Evolutionary conservation across 441 rosid species (phyloP), one percentile per base, ranked within the genome.

Genomic region (Erodium moschatum): DNA sequence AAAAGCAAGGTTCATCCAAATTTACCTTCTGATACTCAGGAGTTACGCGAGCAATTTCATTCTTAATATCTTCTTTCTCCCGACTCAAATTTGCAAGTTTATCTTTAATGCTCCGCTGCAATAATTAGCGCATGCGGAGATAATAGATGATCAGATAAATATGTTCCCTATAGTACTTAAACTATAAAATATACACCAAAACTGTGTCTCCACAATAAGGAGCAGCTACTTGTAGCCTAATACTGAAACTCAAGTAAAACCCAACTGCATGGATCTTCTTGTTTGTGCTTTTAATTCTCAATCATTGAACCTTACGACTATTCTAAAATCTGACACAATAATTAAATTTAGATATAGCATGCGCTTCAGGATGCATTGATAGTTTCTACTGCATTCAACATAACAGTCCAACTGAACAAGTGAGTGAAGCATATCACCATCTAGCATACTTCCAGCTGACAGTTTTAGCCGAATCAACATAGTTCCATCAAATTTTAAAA

Each of bases 31-130:
- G 70, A 60, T 85, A 80, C 74, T 95, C 98, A 68, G 94, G 89
- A 42, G 74, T 80, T 67, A 88, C 75, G 67, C 85, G 89, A 65
- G 77, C 81, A 72, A 83, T 95, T 83, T 88, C 97, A 66, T 81
- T 82, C 73, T 81, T 77, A 69, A 95, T 85, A 77, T 77, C 87
- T 70, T 77, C 77, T 81, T 83, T 90, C 81, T 95, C 97, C 81
- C 85, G 85, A 81, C 83, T 84, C 86, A 95, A 80, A 69, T 77
- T 86, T 64, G 76, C 76, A 78, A 90, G 94, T 74, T 92, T 92
- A 83, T 95, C 99, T 74, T 84, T 78, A 68, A 92, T 90, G 78
- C 99, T 92, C 75, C 78, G 81, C 99, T 95, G 90, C 80, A 78
- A 76, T 18, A 78, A 33, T 42, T 3, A 67, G 18, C 35, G 46